Evolutionary conservation across 768 basidiomycete genomes (phyloP), one percentile per base, ranked within the genome.

Genomic region (Lentinula sp.): DNA sequence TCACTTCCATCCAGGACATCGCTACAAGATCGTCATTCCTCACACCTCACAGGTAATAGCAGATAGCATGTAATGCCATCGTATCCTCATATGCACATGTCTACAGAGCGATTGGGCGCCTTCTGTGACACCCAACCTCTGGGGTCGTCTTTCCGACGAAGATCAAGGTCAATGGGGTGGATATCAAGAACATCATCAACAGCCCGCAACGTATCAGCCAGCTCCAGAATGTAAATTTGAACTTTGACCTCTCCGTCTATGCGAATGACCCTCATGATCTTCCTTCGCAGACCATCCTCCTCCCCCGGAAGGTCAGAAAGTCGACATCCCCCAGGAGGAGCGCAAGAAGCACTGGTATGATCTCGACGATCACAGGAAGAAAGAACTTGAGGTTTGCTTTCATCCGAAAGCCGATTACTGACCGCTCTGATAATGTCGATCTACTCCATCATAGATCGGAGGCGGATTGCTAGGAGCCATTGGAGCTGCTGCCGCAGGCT

Each of bases 21-120:
- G 70, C 45, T 91, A 89, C 77, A 85, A 83, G 71, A 86, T 86
- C 71, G 83, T 90, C 64, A 88, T 89, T 67, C 75, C 86, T 8
- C 89, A 91, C 73, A 73, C 68, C 57, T 88, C 89, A 34, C 86
- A 89, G 79, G 88, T 83, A 63, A 59, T 68, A 62, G 15, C 31
- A 18, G 50, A 32, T 42, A 45, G 10, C n/a, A 35, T 45, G 0
- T 5, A 11, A 11, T 21, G 16, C 0, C 0, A 57, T 45, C 56
- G 18, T 43, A 21, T 11, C 13, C 37, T n/a, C 50, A 9, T 23
- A 34, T 8, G 21, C 49, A 56, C n/a, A 50, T 35, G 4, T 42
- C 21, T 56, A 13, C 65, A 91, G 87, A 63, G 76, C 31, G 87
- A 89, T 64, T 92, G 90, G 90, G 71, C 84, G 28, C 90, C 90